These are phyloP conservation scores for rapeseed (Brassica napus) DNA, from an alignment of 345 rosid species.

Conservation along the genomic window DNA sequence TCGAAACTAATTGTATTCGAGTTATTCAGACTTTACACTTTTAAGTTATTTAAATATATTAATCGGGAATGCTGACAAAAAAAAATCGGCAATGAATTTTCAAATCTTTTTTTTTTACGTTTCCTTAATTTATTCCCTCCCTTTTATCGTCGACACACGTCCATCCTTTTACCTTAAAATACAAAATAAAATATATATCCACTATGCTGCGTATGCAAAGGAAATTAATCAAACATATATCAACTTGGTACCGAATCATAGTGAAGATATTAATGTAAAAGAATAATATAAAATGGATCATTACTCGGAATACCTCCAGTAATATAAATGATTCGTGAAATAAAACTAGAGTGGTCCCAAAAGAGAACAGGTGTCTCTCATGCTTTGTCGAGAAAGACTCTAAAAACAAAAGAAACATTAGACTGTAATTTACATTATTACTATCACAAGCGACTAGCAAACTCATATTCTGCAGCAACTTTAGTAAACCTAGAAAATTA, in stretches of 20 bases:
- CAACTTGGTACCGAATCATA: conserved; percentile 31
- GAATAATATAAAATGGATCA: conserved; percentile 11
- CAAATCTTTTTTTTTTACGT: conserved; percentile 9
- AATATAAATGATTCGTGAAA: conserved; percentile 1
- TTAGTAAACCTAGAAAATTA: conserved; percentile 21
- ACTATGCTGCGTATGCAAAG: conserved; percentile 18
- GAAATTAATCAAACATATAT: conserved; percentile 28
- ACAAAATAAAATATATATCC: conserved; percentile 33
- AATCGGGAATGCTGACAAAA: too few species aligned
- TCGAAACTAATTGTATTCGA: neutral
- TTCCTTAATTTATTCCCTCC: neutral
- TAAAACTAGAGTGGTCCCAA: conserved; percentile 38
- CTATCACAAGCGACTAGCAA: conserved; percentile 26
- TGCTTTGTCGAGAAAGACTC: conserved; percentile 39
- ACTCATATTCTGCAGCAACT: conserved; percentile 42
- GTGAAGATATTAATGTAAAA: conserved; percentile 23
- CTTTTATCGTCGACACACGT: conserved; percentile 32
- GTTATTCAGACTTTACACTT: neutral
- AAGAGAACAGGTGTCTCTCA: conserved; percentile 41
- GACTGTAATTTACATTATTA: conserved; percentile 11
- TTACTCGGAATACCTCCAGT: conserved; percentile 23
- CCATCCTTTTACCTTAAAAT: conserved; percentile 39
- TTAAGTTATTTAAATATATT: neutral
- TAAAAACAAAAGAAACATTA: conserved; percentile 25
- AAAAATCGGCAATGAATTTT: neutral